phyloP scores from a whole-genome alignment of 768 basidiomycete genomes.

The Amanita polypyramis region DNA sequence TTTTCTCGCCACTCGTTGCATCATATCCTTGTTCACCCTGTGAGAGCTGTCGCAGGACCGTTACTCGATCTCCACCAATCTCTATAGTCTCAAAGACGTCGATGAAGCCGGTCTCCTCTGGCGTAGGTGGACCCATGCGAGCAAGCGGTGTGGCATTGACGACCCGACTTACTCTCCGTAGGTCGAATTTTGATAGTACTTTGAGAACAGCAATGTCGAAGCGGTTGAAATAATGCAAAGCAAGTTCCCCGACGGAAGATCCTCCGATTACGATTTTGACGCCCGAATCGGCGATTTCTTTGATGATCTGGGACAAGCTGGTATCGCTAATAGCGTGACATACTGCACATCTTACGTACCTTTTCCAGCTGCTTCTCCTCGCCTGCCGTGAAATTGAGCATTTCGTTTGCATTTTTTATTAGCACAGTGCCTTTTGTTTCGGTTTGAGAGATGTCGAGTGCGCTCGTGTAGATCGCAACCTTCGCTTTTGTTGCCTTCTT shows the following conservation, averaged over 20 bases:
- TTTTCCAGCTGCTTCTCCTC: constrained; percentile 97
- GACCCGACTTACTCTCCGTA: constrained; percentile 88
- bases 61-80: constrained; percentile 96
- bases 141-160: constrained; percentile 95
- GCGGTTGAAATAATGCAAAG: constrained; percentile 93
- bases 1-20: constrained; percentile 49
- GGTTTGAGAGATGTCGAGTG: constrained; percentile 89
- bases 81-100: constrained; percentile 95
- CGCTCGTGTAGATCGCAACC: constrained; percentile 91
- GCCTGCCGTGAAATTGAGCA: constrained; percentile 92
- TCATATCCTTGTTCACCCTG: constrained; percentile 58
- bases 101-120: constrained; percentile 90
- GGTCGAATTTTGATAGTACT: constrained; percentile 95
- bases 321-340: not conserved
- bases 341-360: constrained; percentile 26
- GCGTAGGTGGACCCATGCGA: constrained; percentile 88
- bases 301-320: constrained; percentile 59
- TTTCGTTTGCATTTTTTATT: constrained; percentile 89
- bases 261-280: constrained; percentile 93
- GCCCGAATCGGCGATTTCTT: constrained; percentile 94
- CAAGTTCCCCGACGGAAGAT: constrained; percentile 88
- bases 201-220: constrained; percentile 92
- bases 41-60: constrained; percentile 80
- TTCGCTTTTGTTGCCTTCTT: constrained; percentile 82
- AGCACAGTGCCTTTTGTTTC: constrained; percentile 99